Percentiles rank a stretch among this genome's conserved stretches.
Conservation (phyloP, 2,329 filamentous ascomycete species). For the Aspergillus nomiae region DNA sequence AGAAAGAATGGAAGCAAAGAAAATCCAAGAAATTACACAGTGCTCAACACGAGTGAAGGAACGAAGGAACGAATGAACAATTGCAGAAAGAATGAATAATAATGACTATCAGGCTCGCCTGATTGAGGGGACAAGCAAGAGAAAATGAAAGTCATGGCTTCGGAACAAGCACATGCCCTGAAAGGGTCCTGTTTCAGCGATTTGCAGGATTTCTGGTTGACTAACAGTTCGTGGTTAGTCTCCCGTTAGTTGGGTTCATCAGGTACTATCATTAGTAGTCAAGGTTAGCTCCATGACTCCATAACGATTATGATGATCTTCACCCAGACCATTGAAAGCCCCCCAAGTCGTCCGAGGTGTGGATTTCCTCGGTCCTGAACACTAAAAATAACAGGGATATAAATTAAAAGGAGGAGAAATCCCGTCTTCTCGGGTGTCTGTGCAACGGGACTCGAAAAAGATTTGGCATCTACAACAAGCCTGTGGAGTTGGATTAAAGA, state of each 20-base stretch:
- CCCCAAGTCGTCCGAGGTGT: background rate
- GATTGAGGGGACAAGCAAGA: background rate
- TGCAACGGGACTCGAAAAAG: background rate
- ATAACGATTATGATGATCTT: background rate
- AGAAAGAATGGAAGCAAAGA: slow-evolving; percentile 6
- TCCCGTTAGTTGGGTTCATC: background rate
- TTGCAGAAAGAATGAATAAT: background rate
- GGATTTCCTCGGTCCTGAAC: background rate
- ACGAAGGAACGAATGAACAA: background rate
- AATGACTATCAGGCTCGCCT: slow-evolving; percentile 1
- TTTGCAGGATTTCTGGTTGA: background rate
- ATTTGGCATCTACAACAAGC: background rate
- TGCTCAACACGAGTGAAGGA: background rate
- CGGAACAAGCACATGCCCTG: background rate
- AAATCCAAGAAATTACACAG: background rate
- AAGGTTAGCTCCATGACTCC: background rate
- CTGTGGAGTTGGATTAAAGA: background rate
- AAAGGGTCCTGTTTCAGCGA: slow-evolving; percentile 2
- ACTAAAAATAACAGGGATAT: background rate
- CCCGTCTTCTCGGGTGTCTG: background rate
- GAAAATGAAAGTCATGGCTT: background rate
- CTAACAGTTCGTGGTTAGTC: slow-evolving; percentile 2
- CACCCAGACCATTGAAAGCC: background rate
- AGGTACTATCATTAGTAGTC: slow-evolving; percentile 2
- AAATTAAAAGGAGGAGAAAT: background rate